Evolutionary conservation across 2,329 filamentous ascomycete species (phyloP).

Genomic region (Phialophora expanda): DNA sequence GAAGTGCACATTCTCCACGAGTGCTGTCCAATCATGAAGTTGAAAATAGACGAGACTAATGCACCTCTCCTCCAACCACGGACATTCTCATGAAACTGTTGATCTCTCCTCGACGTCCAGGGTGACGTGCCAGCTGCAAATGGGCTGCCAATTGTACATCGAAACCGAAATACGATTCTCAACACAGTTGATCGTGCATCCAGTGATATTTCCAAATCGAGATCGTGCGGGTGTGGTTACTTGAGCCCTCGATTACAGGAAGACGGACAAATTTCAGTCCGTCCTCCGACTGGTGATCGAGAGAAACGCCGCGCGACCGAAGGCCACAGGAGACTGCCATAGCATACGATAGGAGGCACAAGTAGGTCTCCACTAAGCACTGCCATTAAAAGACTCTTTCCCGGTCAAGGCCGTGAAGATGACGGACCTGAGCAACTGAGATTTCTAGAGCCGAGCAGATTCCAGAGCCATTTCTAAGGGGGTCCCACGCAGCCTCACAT

Average conservation of each 20-base stretch:
- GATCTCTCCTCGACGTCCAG: neutral
- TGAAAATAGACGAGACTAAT: conserved; percentile 11
- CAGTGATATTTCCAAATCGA: neutral
- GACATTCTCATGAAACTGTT: conserved; percentile 12
- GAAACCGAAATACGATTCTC: neutral
- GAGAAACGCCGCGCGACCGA: conserved; percentile 11
- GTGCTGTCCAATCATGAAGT: conserved; percentile 13
- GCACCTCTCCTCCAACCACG: conserved; percentile 10
- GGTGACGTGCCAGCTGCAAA: neutral
- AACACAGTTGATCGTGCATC: neutral
- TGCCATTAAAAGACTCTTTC: neutral
- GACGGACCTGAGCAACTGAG: neutral
- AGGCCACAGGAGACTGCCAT: neutral
- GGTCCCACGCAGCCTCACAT: conserved; percentile 19
- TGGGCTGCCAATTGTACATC: neutral
- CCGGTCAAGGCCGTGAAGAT: neutral
- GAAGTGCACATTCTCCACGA: neutral
- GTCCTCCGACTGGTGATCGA: conserved; percentile 11
- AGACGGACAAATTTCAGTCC: conserved; percentile 22
- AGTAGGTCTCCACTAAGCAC: conserved; percentile 2
- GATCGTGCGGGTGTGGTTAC: neutral
- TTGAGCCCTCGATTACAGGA: neutral
- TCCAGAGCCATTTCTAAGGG: neutral
- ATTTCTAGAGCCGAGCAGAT: neutral
- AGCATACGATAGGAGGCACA: conserved; percentile 8